phyloP scores from a whole-genome alignment of 2,329 filamentous ascomycete genomes.

The Cladosporium halotolerans region DNA sequence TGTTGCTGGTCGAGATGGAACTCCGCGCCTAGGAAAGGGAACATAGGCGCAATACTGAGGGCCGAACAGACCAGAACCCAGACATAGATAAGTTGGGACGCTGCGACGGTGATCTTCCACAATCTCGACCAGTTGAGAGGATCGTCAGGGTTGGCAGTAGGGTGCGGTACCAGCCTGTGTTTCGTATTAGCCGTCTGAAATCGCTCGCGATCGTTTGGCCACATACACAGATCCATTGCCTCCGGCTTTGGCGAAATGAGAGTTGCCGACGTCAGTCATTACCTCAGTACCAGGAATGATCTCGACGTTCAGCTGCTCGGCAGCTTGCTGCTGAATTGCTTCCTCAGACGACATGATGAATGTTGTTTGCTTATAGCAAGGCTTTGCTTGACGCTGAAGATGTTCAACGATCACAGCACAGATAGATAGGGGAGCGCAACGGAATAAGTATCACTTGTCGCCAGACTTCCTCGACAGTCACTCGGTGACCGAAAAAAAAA shows the following conservation, averaged over 20 bases:
- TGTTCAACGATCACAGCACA: too few relatives aligned
- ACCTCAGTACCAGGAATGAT: slow-evolving; percentile 27
- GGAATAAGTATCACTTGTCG: too few relatives aligned
- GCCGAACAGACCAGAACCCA: slow-evolving; percentile 40
- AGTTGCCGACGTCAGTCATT: slow-evolving; percentile 24
- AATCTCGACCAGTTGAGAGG: slow-evolving; percentile 25
- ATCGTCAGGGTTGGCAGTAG: slow-evolving; percentile 20
- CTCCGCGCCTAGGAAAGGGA: slow-evolving; percentile 36
- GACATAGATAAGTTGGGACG: slow-evolving; percentile 36
- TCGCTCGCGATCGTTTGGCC: not conserved
- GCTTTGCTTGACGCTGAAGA: too few relatives aligned
- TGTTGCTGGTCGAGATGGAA: slow-evolving; percentile 38
- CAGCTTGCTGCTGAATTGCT: slow-evolving; percentile 13
- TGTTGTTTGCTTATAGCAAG: not conserved
- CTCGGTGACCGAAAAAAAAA: not conserved
- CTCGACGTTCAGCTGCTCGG: slow-evolving; percentile 22
- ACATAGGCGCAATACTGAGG: slow-evolving; percentile 40
- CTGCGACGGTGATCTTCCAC: slow-evolving; percentile 31
- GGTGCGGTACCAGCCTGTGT: slow-evolving; percentile 23
- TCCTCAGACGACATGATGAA: not conserved
- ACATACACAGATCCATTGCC: slow-evolving; percentile 24
- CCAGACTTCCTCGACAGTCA: too few relatives aligned
- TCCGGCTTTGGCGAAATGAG: slow-evolving; percentile 24
- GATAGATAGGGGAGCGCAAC: too few relatives aligned
- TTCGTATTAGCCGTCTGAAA: not conserved